A percentile compares a stretch with the other conserved stretches of the same genome.
These are phyloP conservation scores for Diphasiastrum complanatum DNA, from an alignment of 83 land plant species.

Conservation along the genomic window DNA sequence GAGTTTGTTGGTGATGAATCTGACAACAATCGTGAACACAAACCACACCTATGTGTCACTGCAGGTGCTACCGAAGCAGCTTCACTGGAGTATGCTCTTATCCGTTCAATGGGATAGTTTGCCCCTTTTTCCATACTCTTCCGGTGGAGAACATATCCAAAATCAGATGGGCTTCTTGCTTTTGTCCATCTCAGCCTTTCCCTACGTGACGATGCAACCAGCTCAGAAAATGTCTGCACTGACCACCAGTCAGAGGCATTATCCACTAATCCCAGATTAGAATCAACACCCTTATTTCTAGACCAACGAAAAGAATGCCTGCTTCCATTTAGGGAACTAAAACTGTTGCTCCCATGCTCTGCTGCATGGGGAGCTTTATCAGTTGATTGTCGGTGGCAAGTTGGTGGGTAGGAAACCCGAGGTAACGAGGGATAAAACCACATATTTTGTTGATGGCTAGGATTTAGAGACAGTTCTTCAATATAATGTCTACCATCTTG, in stretches of 20 bases:
- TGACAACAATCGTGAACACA: constrained; percentile 57
- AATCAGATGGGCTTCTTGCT: constrained; percentile 33
- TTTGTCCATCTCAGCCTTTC: constrained; percentile 45
- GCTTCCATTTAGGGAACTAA: too few relatives aligned
- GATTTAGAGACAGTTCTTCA: too few relatives aligned
- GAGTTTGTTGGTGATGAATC: constrained; percentile 52
- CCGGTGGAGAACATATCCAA: constrained; percentile 49
- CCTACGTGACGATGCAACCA: constrained; percentile 53
- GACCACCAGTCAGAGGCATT: constrained; percentile 78
- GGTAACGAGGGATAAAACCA: too few relatives aligned
- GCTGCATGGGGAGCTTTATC: too few relatives aligned
- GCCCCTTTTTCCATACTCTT: constrained; percentile 34
- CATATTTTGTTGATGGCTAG: too few relatives aligned
- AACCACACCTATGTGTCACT: constrained; percentile 50
- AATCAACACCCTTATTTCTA: constrained; percentile 27
- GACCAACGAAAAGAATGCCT: constrained; percentile 30
- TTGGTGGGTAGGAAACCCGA: too few relatives aligned
- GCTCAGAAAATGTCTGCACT: constrained; percentile 59
- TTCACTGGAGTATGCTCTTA: constrained; percentile 30
- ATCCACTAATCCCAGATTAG: constrained; percentile 37
- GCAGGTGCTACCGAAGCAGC: constrained; percentile 32
- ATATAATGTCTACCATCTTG: too few relatives aligned
- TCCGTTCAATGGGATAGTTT: constrained; percentile 30
- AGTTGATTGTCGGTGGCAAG: too few relatives aligned
- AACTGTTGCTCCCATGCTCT: too few relatives aligned